Evolutionary conservation across 2,329 filamentous ascomycete species (phyloP), one percentile per base, ranked within the genome.

Genomic region (Neurospora crassa): DNA sequence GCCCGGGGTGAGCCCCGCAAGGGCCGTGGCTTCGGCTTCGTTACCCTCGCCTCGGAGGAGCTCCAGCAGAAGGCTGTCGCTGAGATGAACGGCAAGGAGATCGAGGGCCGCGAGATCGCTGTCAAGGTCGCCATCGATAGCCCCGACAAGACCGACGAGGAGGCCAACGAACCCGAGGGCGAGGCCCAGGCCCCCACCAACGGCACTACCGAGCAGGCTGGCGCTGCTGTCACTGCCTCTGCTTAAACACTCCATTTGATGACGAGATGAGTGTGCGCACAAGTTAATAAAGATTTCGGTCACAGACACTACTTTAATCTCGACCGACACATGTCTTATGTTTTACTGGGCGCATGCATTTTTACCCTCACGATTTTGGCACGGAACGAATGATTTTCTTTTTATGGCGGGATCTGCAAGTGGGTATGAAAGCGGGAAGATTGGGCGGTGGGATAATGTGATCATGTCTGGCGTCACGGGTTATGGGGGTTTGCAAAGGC

Each of bases 51-150:
- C 75, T 96, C 93, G 20, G 95, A 99, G 87, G 94, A 97, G 84
- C 84, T 95, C 79, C 96, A 99, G 88, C 90, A 96, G 85, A 97
- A 97, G 91, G 96, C 96, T 76, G 96, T 97, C 76, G 81, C 85
- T 70, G 96, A 99, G 88, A 99, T 99, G 96, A 97, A 99, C 84
- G 96, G 94, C 85, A 98, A 97, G 90, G 93, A 97, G 82, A 96
- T 99, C 77, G 96, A 98, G 83, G 96, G 95, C 75, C 95, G 96
- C 79, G 95, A 98, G 87, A 99, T 99, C 78, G 96, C 96, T 76
- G 96, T 99, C 88, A 99, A 99, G 92, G 94, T 99, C 81, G 96
- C 96, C 80, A 98, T 99, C 80, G 96, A 99, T 87, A 97, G 94
- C 88, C 96, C 96, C 75, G 95, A 96, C 85, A 99, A 98, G 91